Evolutionary conservation across 2,329 filamentous ascomycete genomes (phyloP).

Genomic region (Neocucurbitaria cava): DNA sequence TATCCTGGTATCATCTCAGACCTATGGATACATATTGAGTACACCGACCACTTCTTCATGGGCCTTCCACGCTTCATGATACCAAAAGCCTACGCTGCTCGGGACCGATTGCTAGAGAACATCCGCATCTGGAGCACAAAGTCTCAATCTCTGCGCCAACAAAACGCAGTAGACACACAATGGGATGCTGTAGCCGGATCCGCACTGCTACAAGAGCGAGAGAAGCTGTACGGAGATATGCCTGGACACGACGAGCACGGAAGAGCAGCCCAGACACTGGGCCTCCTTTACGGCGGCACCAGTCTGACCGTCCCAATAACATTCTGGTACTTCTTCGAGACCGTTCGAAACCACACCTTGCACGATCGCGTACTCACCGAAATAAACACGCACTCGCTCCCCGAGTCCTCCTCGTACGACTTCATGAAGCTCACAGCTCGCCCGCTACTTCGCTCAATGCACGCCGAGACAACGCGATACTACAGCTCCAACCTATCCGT

Average conservation of each 20-base stretch:
- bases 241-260: conserved; percentile 16
- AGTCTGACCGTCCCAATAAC: conserved; percentile 18
- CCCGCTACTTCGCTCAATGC: conserved; percentile 22
- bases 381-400: neutral
- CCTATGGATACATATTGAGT: conserved; percentile 24
- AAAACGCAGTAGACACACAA: neutral
- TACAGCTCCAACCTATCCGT: conserved; percentile 14
- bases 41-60: conserved; percentile 17
- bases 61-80: conserved; percentile 18
- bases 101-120: conserved; percentile 20
- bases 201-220: conserved; percentile 19
- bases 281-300: conserved; percentile 21
- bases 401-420: conserved; percentile 1
- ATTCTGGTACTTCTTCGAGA: conserved; percentile 27
- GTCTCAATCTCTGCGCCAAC: conserved; percentile 4
- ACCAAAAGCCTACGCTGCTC: conserved; percentile 13
- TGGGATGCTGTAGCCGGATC: conserved; percentile 24
- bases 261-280: conserved; percentile 20
- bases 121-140: conserved; percentile 8
- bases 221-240: conserved; percentile 16
- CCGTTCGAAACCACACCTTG: conserved; percentile 3
- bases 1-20: conserved; percentile 17
- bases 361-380: neutral
- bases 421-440: conserved; percentile 16
- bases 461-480: conserved; percentile 19